Conservation (phyloP, 768 basidiomycete genomes). For the Phylloporus scabripes region DNA sequence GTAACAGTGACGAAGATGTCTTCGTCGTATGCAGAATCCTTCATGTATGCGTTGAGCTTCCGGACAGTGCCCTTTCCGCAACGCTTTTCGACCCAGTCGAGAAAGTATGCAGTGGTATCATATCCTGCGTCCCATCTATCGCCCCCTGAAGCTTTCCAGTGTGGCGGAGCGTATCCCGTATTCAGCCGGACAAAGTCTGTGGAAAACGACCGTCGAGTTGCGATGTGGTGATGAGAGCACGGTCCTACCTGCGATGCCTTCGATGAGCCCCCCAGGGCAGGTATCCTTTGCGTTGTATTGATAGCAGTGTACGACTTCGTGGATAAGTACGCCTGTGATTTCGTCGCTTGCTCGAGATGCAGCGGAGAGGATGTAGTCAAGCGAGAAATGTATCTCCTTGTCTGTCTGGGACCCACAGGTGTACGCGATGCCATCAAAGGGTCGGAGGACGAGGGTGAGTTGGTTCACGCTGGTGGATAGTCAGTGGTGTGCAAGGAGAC, state of each 20-base stretch:
- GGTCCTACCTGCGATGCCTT: conserved; percentile 70
- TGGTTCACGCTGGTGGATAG: conserved; percentile 39
- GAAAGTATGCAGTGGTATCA: conserved; percentile 66
- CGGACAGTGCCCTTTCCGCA: conserved; percentile 51
- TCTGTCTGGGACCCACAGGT: conserved; percentile 49
- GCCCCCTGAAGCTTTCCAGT: conserved; percentile 51
- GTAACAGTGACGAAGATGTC: conserved; percentile 48
- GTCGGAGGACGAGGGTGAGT: conserved; percentile 54
- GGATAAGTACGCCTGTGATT: conserved; percentile 64
- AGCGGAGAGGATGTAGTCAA: conserved; percentile 52
- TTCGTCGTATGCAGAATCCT: conserved; percentile 44
- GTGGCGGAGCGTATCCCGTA: conserved; percentile 56
- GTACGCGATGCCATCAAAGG: conserved; percentile 68
- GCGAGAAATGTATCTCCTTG: conserved; percentile 74
- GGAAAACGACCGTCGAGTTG: neutral
- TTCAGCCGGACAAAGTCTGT: conserved; percentile 68
- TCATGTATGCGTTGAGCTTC: conserved; percentile 53
- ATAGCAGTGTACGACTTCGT: conserved; percentile 77
- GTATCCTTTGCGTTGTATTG: conserved; percentile 59
- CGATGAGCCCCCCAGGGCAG: conserved; percentile 67
- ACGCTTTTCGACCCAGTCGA: conserved; percentile 57
- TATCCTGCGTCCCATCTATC: conserved; percentile 74
- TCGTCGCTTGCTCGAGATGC: conserved; percentile 47
- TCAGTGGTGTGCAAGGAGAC: neutral
- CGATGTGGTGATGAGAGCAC: neutral